Evolutionary conservation across 441 rosid genomes (phyloP).

Genomic region (Adansonia madagascariensis): DNA sequence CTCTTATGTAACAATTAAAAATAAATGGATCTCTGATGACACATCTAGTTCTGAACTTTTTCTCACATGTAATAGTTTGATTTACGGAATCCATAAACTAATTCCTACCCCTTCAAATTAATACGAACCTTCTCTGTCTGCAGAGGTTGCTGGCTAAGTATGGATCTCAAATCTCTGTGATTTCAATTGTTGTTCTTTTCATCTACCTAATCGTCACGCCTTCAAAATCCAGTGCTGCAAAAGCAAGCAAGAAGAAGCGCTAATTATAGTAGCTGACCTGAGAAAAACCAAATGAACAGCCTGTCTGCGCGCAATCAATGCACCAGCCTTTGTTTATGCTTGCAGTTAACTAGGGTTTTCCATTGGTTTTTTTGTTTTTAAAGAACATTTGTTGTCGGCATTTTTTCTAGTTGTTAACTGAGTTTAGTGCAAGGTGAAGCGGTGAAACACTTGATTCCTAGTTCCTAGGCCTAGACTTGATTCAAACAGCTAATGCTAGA

Average conservation of each 20-base stretch:
- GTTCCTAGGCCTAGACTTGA: neutral
- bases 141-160: conserved; percentile 82
- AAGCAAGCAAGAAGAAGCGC: conserved; percentile 85
- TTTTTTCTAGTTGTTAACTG: conserved; percentile 13
- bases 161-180: conserved; percentile 78
- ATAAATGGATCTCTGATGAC: conserved; percentile 6
- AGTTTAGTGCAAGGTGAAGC: conserved; percentile 27
- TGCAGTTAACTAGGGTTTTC: conserved; percentile 12
- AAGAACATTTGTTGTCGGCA: conserved; percentile 8
- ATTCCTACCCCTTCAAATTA: neutral
- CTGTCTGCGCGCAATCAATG: neutral
- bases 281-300: conserved; percentile 16
- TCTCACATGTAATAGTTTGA: neutral
- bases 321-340: conserved; percentile 1
- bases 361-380: neutral
- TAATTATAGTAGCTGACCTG: conserved; percentile 34
- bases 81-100: neutral
- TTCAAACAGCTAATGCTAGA: neutral
- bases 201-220: conserved; percentile 68
- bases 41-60: neutral
- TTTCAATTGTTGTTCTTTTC: conserved; percentile 69
- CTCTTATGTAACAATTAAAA: neutral
- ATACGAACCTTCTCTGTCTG: conserved; percentile 28
- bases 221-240: conserved; percentile 58
- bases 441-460: conserved; percentile 14